These are phyloP conservation scores for Glutinoglossum americanum DNA, from an alignment of 495 filamentous ascomycete species.

Conservation along the genomic window DNA sequence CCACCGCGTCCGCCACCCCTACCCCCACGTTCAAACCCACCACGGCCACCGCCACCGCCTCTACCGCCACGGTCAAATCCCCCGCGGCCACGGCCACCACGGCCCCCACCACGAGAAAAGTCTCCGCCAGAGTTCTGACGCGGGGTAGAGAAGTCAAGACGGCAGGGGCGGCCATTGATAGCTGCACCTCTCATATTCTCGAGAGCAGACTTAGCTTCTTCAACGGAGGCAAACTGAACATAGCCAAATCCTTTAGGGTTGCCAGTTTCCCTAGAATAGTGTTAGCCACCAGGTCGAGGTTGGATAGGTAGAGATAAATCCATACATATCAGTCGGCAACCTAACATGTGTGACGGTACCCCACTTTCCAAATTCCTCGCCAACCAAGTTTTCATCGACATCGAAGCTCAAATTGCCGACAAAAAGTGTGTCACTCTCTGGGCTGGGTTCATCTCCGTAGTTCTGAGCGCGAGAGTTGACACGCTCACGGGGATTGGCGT, in stretches of 20 bases:
- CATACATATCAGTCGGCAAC: slow-evolving; percentile 68
- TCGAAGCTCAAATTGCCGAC: slow-evolving; percentile 84
- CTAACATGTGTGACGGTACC: slow-evolving; percentile 54
- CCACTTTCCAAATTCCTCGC: slow-evolving; percentile 51
- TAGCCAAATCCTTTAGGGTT: slow-evolving; percentile 91
- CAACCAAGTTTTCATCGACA: slow-evolving; percentile 52
- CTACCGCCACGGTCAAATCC: slow-evolving; percentile 22
- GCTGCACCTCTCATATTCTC: slow-evolving; percentile 52
- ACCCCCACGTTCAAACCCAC: slow-evolving; percentile 21
- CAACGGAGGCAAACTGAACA: slow-evolving; percentile 60
- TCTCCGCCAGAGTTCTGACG: slow-evolving; percentile 36
- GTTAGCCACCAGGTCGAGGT: slow-evolving; percentile 16
- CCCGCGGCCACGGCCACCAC: slow-evolving; percentile 26
- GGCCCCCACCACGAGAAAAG: slow-evolving; percentile 22
- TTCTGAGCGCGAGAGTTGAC: slow-evolving; percentile 44
- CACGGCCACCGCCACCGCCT: slow-evolving; percentile 23
- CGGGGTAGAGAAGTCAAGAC: slow-evolving; percentile 76
- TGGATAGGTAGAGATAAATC: slow-evolving; percentile 3
- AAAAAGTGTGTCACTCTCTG: slow-evolving; percentile 73
- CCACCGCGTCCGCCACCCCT: slow-evolving; percentile 23
- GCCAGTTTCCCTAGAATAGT: slow-evolving; percentile 42
- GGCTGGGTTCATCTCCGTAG: slow-evolving; percentile 59
- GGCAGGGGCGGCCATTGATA: slow-evolving; percentile 57
- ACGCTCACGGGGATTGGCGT: slow-evolving; percentile 30
- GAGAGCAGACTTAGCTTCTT: slow-evolving; percentile 64